A percentile compares a stretch with the other conserved stretches of the same genome.
Evolutionary conservation across 148 eudicot species (phyloP).

Genomic region (Cornus florida): DNA sequence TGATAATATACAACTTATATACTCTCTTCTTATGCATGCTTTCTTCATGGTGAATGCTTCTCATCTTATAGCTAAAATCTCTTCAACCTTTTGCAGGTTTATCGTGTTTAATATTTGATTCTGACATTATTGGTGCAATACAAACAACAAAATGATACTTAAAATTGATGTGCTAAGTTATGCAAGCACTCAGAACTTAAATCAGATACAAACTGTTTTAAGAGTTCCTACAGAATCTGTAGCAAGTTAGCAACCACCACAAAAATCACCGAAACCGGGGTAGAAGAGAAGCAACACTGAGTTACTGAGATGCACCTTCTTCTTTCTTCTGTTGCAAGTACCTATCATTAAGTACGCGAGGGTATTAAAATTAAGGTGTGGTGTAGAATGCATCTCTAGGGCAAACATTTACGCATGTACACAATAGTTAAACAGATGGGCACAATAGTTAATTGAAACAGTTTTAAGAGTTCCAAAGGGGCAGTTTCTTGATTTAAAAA

Average conservation of each 20-base stretch:
- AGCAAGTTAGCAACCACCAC: not conserved
- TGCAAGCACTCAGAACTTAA: too few species aligned
- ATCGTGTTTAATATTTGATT: too few species aligned
- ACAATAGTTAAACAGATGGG: not conserved
- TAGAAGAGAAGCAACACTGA: not conserved
- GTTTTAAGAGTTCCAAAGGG: too few species aligned
- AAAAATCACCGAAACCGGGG: not conserved
- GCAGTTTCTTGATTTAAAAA: not conserved
- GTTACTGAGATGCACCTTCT: slow-evolving; percentile 40
- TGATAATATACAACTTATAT: too few species aligned
- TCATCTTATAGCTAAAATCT: too few species aligned
- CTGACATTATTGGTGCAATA: too few species aligned
- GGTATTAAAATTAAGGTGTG: not conserved
- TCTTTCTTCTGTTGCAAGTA: slow-evolving; percentile 74
- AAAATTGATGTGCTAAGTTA: too few species aligned
- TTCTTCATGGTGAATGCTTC: too few species aligned
- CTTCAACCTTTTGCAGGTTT: too few species aligned
- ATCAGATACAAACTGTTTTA: not conserved
- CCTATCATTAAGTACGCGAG: slow-evolving; percentile 31
- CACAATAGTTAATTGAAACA: too few species aligned
- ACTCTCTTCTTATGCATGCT: too few species aligned
- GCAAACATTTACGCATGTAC: not conserved
- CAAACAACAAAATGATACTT: not conserved
- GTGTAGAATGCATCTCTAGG: not conserved
- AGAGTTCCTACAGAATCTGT: not conserved